Conservation (phyloP, 1,139 yeast genomes). For the Nakaseomyces kungkrabaensis region DNA sequence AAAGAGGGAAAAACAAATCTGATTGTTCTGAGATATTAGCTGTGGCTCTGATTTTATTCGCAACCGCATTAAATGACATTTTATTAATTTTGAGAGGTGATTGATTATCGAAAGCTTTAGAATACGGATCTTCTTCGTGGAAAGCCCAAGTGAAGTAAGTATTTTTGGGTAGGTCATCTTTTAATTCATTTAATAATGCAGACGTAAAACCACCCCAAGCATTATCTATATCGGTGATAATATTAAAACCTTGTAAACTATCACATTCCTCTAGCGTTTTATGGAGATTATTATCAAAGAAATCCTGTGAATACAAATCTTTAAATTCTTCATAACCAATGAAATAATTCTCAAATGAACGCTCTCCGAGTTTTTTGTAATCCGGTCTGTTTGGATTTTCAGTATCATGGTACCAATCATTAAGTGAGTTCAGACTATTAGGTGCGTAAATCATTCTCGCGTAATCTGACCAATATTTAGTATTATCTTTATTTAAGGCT, state of each 20-base stretch:
- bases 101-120: constrained; percentile 7
- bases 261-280: constrained; percentile 70
- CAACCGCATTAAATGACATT: constrained; percentile 8
- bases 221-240: constrained; percentile 57
- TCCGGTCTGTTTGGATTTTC: constrained; percentile 29
- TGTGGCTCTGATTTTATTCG: constrained; percentile 23
- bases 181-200: constrained; percentile 41
- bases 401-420: constrained; percentile 40
- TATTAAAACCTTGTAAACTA: constrained; percentile 55
- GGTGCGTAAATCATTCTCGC: constrained; percentile 62
- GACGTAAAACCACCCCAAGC: constrained; percentile 80
- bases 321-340: constrained; percentile 44
- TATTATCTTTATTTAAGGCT: constrained; percentile 33
- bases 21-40: constrained; percentile 19
- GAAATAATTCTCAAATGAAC: constrained; percentile 33
- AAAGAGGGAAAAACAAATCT: constrained; percentile 25
- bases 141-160: constrained; percentile 50
- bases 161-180: constrained; percentile 67
- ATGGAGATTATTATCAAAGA: constrained; percentile 51
- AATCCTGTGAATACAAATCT: constrained; percentile 34
- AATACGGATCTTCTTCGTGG: constrained; percentile 27
- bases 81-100: constrained; percentile 7
- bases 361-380: constrained; percentile 19
- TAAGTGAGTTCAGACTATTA: constrained; percentile 41
- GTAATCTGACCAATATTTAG: constrained; percentile 77